Evolutionary conservation across 2,329 filamentous ascomycete species (phyloP), one percentile per base, ranked within the genome.

Genomic region (Didymella keratinophila): DNA sequence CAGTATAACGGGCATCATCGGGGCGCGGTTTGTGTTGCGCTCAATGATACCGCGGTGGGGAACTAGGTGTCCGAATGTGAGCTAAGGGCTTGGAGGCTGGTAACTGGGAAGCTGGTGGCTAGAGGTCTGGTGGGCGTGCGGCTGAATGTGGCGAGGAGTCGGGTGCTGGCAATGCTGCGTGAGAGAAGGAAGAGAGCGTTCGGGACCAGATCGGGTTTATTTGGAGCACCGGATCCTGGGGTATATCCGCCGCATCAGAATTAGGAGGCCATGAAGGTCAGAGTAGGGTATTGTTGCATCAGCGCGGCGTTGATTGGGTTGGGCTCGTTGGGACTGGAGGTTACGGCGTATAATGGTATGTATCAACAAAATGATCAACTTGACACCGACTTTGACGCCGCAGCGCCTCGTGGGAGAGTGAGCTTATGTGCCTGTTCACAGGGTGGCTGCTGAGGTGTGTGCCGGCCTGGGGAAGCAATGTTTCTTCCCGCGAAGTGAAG

Each of bases 1-100:
- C 93, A 97, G 80, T 97, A 97, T 76, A 97, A 96, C 74, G 93
- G 93, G 7, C 93, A 97, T 74, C 93, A 97, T 75, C 85, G 93
- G 34, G 93, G 93, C 42, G 92, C 93, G 4, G 92, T 97, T 0
- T 97, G 93, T 72, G 93, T 97, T 36, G 93, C 93, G 14, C 81
- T 97, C 64, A 97, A 97, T 75, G 93, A 97, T 49, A 79, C 77
- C 12, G 77, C 77, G 7, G 71, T 78, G n/a, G 73, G 73, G 11
- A 73, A 73, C 52, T 77, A 63, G 58, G 44, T 34, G n/a, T 16
- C 25, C 39, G 12, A 25, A 7, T 7, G n/a, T 12, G 37, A 39
- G 37, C 1, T 21, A 39, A 32, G 14, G 27, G 27, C 14, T 16
- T 30, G 10, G 39, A 16, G 18, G 16, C 18, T 12, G 37, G 12